Conservation (phyloP, 768 basidiomycete genomes). For the Lenzites betulinus region DNA sequence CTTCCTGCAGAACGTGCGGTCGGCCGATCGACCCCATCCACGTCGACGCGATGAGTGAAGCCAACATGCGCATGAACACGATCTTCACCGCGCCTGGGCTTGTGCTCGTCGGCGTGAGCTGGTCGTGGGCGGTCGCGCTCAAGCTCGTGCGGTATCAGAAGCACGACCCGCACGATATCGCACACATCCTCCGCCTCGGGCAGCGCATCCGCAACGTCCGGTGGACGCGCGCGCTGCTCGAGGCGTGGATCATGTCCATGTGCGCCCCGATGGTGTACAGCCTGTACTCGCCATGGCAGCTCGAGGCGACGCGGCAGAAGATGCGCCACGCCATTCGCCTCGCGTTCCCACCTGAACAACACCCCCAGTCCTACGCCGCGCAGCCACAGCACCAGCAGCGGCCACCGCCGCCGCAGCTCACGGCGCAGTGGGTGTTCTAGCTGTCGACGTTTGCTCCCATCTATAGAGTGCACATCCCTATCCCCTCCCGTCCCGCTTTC, state of each 20-base stretch:
- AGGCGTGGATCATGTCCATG: slow-evolving; percentile 55
- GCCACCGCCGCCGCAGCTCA: neutral
- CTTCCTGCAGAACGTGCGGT: slow-evolving; percentile 21
- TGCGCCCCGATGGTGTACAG: slow-evolving; percentile 70
- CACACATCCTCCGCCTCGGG: slow-evolving; percentile 65
- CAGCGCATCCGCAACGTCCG: slow-evolving; percentile 49
- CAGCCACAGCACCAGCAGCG: neutral
- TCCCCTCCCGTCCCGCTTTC: neutral
- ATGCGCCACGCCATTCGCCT: slow-evolving; percentile 55
- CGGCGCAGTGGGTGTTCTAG: neutral
- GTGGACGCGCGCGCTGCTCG: slow-evolving; percentile 58
- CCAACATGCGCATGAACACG: slow-evolving; percentile 56
- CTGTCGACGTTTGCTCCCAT: neutral
- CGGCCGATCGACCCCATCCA: slow-evolving; percentile 61
- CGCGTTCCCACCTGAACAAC: slow-evolving; percentile 9
- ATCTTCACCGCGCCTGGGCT: slow-evolving; percentile 57
- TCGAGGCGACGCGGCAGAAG: slow-evolving; percentile 47
- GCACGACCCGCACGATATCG: slow-evolving; percentile 66
- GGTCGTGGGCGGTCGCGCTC: slow-evolving; percentile 72
- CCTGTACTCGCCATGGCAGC: slow-evolving; percentile 45
- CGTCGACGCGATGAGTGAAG: slow-evolving; percentile 48
- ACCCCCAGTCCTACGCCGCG: neutral
- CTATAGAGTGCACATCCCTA: neutral
- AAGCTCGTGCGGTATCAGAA: slow-evolving; percentile 70
- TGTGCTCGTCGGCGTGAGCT: slow-evolving; percentile 62